A percentile compares a stretch with the other conserved stretches of the same genome.
phyloP scores from a whole-genome alignment of 148 eudicot genomes.

The Camellia japonica region DNA sequence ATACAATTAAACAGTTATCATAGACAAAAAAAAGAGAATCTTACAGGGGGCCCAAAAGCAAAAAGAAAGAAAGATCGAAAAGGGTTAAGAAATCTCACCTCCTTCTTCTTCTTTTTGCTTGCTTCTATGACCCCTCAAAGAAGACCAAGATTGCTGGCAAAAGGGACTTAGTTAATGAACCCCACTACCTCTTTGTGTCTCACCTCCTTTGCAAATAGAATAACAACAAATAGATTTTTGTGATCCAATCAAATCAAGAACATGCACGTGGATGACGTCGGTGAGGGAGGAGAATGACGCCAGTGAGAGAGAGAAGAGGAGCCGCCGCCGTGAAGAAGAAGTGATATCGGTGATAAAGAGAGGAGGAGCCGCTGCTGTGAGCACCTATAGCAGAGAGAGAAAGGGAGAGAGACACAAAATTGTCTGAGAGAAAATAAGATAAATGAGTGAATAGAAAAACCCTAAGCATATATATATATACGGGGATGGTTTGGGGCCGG shows the following conservation, averaged over 20 bases:
- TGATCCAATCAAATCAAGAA: conserved; percentile 34
- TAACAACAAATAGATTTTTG: conserved; percentile 20
- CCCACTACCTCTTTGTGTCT: conserved; percentile 23
- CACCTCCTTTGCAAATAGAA: conserved; percentile 15
- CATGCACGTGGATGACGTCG: conserved; percentile 23
- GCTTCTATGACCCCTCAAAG: neutral
- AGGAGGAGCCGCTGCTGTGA: too few species aligned
- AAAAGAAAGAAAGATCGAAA: neutral
- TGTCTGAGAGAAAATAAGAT: too few species aligned
- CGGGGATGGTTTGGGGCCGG: too few species aligned
- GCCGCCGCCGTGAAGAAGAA: too few species aligned
- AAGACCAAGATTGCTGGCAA: conserved; percentile 9
- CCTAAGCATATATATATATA: too few species aligned
- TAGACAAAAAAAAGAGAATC: conserved; percentile 7
- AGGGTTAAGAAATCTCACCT: conserved; percentile 25
- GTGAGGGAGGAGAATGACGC: too few species aligned
- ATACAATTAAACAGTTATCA: conserved; percentile 5
- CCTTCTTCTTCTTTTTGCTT: neutral
- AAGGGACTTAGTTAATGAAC: conserved; percentile 15
- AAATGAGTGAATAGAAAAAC: too few species aligned
- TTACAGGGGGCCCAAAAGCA: conserved; percentile 1
- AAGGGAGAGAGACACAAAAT: too few species aligned
- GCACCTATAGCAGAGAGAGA: too few species aligned
- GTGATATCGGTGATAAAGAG: too few species aligned
- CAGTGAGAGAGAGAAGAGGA: too few species aligned